Base-by-base conservation (phyloP, 1,284 basidiomycete genomes). In the Stygiomarasmius scandens region DNA sequence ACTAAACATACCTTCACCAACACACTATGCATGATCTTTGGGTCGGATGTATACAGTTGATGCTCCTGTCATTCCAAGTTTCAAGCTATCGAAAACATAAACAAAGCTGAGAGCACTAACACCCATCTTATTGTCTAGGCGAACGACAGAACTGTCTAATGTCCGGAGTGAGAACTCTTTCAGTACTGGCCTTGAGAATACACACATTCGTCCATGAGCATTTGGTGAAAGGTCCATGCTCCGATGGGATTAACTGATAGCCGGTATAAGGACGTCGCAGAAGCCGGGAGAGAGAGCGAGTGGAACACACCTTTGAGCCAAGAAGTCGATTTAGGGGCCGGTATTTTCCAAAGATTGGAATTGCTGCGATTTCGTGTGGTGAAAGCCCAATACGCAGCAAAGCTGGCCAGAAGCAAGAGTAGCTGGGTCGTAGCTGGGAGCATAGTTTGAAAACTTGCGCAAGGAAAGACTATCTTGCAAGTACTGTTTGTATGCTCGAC, bases 1-100 rank as follows among this genome's bases (percentile, higher is more conserved):
- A 29, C 27, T 49, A 36, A 14, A 19, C 51, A 11, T 22, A 64
- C 65, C 54, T 66, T 73, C 29, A 73, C 69, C 16, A 74, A 32
- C 34, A 74, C 68, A 24, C 72, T 69, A 52, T 74, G 66, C 47
- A 74, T 36, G 2, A 71, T 70, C 55, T 67, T 68, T 12, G 71
- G 69, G 48, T 73, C 72, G 19, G 66, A 70, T 1, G 67, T 64
- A 38, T 69, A 65, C 20, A 71, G 55, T 52, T 63, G 60, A 29
- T 64, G 66, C 43, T 64, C 63, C 69, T 72, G 14, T 25, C 10
- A 2, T 22, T 9, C 29, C 29, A 45, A 55, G 20, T 25, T n/a
- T 19, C 14, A 16, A 16, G 44, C 14, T 20, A 16, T 22, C 10
- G 47, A 1, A 43, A 43, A 12, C 29, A 34, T 41, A 10, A 20